These are phyloP conservation scores for Sphagnum tenellum DNA, from an alignment of 225 moss, liverwort and hornwort species.

Conservation along the genomic window DNA sequence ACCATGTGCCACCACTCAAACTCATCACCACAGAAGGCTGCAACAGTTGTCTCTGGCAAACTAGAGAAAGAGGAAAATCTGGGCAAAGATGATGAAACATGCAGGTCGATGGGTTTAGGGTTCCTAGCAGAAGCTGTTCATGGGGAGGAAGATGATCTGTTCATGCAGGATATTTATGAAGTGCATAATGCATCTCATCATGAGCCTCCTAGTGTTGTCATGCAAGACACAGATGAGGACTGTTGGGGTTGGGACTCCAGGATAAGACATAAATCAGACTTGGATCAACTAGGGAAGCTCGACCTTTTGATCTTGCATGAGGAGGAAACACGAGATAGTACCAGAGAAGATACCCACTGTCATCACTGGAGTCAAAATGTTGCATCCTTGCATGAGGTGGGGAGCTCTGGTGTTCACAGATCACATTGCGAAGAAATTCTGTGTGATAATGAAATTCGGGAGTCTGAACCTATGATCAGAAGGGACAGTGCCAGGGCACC, in stretches of 20 bases:
- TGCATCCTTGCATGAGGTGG: no score
- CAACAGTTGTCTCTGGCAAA: slow-evolving; percentile 1
- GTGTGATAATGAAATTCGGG: no score
- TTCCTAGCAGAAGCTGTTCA: slow-evolving; percentile 1
- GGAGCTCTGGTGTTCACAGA: no score
- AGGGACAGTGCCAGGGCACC: slow-evolving; percentile 2
- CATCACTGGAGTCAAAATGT: no score
- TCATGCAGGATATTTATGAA: slow-evolving; percentile 77
- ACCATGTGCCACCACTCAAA: slow-evolving; percentile 5
- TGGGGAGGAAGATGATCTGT: slow-evolving; percentile 25
- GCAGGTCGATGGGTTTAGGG: slow-evolving; percentile 8
- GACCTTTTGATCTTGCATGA: slow-evolving; percentile 25
- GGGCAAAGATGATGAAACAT: slow-evolving; percentile 5
- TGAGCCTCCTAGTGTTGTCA: slow-evolving; percentile 9
- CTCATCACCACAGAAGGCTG: slow-evolving; percentile 6
- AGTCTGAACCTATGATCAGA: slow-evolving; percentile 15
- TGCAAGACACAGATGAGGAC: slow-evolving; percentile 10
- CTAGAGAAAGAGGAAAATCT: slow-evolving; percentile 2
- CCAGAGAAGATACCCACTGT: no score
- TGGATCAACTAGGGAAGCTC: slow-evolving; percentile 45
- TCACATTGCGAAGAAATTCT: no score
- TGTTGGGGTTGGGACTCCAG: background rate
- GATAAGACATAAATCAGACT: slow-evolving; percentile 11
- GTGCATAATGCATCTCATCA: slow-evolving; percentile 30
- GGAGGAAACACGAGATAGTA: slow-evolving; percentile 1